A percentile compares a stretch with the other conserved stretches of the same genome.
phyloP scores from a whole-genome alignment of 176 grass and related monocot genomes.

The Cymbopogon citratus region DNA sequence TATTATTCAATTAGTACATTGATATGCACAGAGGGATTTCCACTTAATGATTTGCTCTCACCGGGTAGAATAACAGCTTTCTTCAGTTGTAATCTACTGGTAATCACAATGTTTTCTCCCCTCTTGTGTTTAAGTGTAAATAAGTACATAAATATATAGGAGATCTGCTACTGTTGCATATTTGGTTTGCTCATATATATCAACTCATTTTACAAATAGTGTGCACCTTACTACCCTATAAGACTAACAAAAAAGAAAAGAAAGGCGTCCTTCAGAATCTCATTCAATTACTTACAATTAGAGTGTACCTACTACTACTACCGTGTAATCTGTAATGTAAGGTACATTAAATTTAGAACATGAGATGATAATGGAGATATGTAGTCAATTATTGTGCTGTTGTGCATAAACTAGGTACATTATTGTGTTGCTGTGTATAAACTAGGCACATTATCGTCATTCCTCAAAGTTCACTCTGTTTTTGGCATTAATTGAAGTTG shows the following conservation, averaged over 20 bases:
- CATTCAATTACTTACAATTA: neutral
- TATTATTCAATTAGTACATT: conserved; percentile 52
- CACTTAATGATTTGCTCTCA: conserved; percentile 71
- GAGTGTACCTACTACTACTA: no score
- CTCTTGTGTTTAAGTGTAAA: conserved; percentile 11
- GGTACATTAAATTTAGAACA: no score
- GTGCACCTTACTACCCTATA: neutral
- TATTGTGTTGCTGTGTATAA: neutral
- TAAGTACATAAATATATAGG: neutral
- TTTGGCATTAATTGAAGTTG: neutral
- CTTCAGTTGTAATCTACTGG: conserved; percentile 62
- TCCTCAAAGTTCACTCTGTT: neutral
- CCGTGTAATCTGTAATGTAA: neutral
- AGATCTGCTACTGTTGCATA: neutral
- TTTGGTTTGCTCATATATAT: neutral
- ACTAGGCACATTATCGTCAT: neutral
- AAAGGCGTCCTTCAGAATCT: neutral
- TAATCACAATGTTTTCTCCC: neutral
- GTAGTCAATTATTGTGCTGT: no score
- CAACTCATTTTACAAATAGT: neutral
- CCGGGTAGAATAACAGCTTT: conserved; percentile 50
- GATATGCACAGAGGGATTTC: conserved; percentile 43
- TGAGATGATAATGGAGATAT: no score
- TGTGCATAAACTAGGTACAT: no score
- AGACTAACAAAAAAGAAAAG: neutral